phyloP scores from a whole-genome alignment of 2,329 filamentous ascomycete species.

The Paecilomyces fulvus region DNA sequence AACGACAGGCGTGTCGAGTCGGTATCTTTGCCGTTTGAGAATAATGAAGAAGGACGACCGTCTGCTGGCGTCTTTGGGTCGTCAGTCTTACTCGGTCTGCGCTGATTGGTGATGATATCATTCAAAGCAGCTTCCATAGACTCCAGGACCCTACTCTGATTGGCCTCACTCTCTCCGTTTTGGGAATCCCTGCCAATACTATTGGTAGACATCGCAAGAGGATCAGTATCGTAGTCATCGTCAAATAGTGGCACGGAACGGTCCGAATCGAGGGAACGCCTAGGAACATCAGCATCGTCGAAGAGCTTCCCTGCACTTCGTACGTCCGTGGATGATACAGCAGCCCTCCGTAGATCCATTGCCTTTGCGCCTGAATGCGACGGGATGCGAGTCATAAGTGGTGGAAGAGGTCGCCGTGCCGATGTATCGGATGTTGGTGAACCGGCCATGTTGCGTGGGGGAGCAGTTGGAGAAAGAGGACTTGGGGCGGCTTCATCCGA shows the following conservation, averaged over 20 bases:
- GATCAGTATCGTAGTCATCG: conserved; percentile 65
- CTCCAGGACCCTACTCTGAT: conserved; percentile 74
- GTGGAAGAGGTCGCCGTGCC: conserved; percentile 33
- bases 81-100: conserved; percentile 33
- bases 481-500: conserved; percentile 58
- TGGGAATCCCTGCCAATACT: conserved; percentile 69
- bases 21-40: conserved; percentile 48
- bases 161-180: conserved; percentile 41
- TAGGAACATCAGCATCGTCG: conserved; percentile 39
- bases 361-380: conserved; percentile 38
- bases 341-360: conserved; percentile 50
- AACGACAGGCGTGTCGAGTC: conserved; percentile 56
- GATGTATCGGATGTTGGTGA: conserved; percentile 18
- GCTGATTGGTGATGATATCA: conserved; percentile 79
- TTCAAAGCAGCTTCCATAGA: conserved; percentile 89
- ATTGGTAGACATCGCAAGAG: conserved; percentile 66
- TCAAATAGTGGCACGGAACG: conserved; percentile 60
- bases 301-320: conserved; percentile 39
- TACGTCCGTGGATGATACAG: conserved; percentile 54
- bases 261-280: conserved; percentile 65
- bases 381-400: conserved; percentile 38
- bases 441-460: conserved; percentile 11
- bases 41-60: conserved; percentile 37
- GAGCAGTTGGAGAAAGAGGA: conserved; percentile 13
- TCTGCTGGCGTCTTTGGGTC: conserved; percentile 27